Percentiles rank a stretch among this genome's conserved stretches.
Conservation (phyloP, 768 basidiomycete species). For the Amylocystis lapponica region DNA sequence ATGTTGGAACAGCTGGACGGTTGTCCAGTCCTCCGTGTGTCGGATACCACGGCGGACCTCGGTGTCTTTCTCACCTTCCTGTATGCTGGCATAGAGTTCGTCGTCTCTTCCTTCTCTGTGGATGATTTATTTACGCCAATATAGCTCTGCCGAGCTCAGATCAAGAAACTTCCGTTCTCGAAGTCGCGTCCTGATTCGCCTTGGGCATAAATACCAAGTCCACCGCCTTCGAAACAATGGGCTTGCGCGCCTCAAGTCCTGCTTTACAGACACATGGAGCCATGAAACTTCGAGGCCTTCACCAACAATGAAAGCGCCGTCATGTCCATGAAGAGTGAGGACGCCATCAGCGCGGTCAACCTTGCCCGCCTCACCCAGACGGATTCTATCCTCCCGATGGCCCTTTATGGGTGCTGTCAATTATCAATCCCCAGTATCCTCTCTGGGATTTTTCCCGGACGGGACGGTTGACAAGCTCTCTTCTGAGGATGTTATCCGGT, state of each 20-base stretch:
- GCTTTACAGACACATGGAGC: background rate
- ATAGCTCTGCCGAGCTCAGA: background rate
- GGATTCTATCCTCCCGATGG: constrained; percentile 8
- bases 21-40: constrained; percentile 9
- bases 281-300: too few species aligned
- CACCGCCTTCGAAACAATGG: background rate
- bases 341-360: constrained; percentile 5
- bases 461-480: constrained; percentile 2
- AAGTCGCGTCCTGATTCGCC: background rate
- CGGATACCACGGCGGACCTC: constrained; percentile 2
- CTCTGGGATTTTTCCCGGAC: background rate
- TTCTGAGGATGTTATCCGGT: background rate
- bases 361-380: constrained; percentile 8
- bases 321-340: background rate
- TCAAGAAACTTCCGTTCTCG: constrained; percentile 1
- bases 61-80: background rate
- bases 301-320: too few species aligned
- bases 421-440: background rate
- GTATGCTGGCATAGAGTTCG: background rate
- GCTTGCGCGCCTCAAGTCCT: background rate
- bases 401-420: constrained; percentile 2
- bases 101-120: background rate
- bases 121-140: background rate
- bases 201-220: constrained; percentile 2
- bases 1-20: constrained; percentile 9